phyloP scores from a whole-genome alignment of 2,329 filamentous ascomycete species.

The Zarea fungicola region DNA sequence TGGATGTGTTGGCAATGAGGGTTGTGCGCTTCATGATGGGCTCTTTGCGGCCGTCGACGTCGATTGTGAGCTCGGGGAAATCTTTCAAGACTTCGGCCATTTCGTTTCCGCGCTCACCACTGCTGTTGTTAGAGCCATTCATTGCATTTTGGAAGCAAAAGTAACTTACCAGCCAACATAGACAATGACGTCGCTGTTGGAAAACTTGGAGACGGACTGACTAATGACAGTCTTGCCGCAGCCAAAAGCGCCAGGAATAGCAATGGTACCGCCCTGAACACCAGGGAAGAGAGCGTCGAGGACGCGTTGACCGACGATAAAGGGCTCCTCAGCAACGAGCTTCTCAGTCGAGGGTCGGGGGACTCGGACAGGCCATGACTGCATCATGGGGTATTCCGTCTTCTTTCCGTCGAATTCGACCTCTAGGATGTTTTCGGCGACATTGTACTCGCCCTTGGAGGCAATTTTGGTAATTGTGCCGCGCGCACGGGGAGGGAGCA shows the following conservation, averaged over 20 bases:
- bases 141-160: constrained; percentile 30
- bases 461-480: constrained; percentile 91
- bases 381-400: constrained; percentile 96
- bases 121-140: not conserved
- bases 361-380: constrained; percentile 95
- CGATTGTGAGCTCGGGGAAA: constrained; percentile 95
- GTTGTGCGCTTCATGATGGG: constrained; percentile 99
- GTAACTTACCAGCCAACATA: constrained; percentile 68
- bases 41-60: constrained; percentile 89
- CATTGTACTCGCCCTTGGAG: constrained; percentile 85
- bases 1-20: constrained; percentile 97
- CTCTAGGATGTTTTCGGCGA: constrained; percentile 89
- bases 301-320: constrained; percentile 95
- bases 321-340: constrained; percentile 80
- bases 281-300: constrained; percentile 93
- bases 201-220: constrained; percentile 98
- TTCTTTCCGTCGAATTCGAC: constrained; percentile 97
- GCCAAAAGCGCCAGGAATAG: constrained; percentile 96
- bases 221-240: constrained; percentile 99
- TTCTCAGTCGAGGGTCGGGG: constrained; percentile 90
- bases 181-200: constrained; percentile 97
- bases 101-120: constrained; percentile 91
- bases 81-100: constrained; percentile 99
- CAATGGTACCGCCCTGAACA: constrained; percentile 95
- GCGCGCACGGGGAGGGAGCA: constrained; percentile 82